These are phyloP conservation scores for Hypseocharis bilobata DNA, from an alignment of 441 rosid genomes.

Conservation along the genomic window DNA sequence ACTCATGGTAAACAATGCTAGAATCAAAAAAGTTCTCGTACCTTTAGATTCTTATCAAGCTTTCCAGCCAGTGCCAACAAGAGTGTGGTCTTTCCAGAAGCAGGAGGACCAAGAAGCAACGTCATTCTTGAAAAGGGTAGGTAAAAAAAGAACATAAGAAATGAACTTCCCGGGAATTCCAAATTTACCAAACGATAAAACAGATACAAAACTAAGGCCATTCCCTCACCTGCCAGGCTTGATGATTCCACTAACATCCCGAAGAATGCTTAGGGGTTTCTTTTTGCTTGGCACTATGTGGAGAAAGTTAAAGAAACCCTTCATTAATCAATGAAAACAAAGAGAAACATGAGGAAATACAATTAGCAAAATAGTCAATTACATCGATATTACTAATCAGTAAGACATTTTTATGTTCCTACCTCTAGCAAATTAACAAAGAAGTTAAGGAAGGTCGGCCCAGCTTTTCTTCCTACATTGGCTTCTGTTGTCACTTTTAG, in stretches of 20 bases:
- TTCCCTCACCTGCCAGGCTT: slow-evolving; percentile 45
- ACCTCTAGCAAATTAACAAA: slow-evolving; percentile 30
- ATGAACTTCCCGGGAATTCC: background rate
- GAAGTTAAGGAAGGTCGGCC: slow-evolving; percentile 38
- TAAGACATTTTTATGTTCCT: too few species aligned
- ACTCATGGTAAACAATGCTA: background rate
- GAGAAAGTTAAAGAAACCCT: slow-evolving; percentile 5
- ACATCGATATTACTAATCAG: too few species aligned
- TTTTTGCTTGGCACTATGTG: slow-evolving; percentile 46
- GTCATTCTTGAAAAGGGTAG: slow-evolving; percentile 39
- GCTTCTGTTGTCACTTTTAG: slow-evolving; percentile 32
- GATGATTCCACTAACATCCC: slow-evolving; percentile 55
- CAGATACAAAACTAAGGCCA: background rate
- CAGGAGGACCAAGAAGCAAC: slow-evolving; percentile 50
- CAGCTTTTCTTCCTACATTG: slow-evolving; percentile 29
- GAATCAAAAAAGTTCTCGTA: too few species aligned
- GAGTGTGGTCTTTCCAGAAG: slow-evolving; percentile 56
- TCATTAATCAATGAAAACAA: background rate
- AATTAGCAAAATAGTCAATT: too few species aligned
- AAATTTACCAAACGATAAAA: background rate
- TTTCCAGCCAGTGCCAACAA: slow-evolving; percentile 19
- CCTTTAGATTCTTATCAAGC: slow-evolving; percentile 36
- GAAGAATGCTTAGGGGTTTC: slow-evolving; percentile 42
- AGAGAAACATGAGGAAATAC: too few species aligned
- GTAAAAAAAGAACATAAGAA: background rate